Percentiles rank a stretch among this genome's conserved stretches.
Evolutionary conservation across 352 stramenopile genomes (phyloP).

Genomic region (Pythium sukuiense): DNA sequence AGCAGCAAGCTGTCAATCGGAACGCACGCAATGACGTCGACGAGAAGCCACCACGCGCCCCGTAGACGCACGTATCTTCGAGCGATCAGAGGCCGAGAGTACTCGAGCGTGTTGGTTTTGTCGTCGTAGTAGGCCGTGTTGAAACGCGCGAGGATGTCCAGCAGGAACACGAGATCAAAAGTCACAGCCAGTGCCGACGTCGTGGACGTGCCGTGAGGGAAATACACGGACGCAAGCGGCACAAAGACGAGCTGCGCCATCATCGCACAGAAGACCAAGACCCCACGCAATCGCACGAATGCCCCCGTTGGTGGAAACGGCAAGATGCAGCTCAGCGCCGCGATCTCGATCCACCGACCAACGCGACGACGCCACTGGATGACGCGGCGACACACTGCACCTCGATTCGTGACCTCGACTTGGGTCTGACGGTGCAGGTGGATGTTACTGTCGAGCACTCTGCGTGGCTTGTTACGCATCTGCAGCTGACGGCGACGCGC

Average conservation of each 20-base stretch:
- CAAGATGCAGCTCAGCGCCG: background rate
- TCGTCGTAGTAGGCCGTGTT: conserved; percentile 25
- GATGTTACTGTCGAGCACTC: conserved; percentile 10
- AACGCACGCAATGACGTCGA: conserved; percentile 13
- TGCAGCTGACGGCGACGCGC: conserved; percentile 11
- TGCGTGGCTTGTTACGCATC: conserved; percentile 1
- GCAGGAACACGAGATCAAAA: conserved; percentile 11
- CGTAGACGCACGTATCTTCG: conserved; percentile 1
- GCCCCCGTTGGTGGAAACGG: conserved; percentile 17
- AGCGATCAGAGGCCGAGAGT: conserved; percentile 7
- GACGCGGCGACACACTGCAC: background rate
- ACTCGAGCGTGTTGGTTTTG: conserved; percentile 17
- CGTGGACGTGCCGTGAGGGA: background rate
- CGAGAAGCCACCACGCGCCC: conserved; percentile 4
- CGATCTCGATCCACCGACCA: background rate
- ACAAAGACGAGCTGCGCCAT: conserved; percentile 21
- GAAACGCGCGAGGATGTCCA: conserved; percentile 19
- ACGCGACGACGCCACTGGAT: background rate
- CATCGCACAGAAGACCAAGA: conserved; percentile 1
- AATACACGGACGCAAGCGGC: conserved; percentile 21
- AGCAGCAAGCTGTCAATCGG: conserved; percentile 7
- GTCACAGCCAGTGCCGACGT: background rate
- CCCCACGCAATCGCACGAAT: background rate
- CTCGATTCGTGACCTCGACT: background rate
- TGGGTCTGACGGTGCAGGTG: background rate